Evolutionary conservation across 495 filamentous ascomycete genomes (phyloP).

Genomic region (Bacidia rubella): DNA sequence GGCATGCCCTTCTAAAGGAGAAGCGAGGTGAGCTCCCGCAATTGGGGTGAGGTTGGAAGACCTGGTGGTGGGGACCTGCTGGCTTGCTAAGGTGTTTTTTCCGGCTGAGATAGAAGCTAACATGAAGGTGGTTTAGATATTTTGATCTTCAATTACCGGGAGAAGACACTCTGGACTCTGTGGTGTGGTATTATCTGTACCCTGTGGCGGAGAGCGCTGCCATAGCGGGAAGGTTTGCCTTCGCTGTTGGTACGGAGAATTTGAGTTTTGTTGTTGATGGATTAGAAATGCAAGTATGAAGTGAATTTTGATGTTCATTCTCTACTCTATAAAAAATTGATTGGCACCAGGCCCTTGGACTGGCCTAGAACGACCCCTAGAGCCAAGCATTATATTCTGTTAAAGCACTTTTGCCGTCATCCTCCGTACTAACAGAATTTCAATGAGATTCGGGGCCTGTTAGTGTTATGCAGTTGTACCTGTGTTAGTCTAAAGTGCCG

Average conservation of each 20-base stretch:
- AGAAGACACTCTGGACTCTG: neutral
- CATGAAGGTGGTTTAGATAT: neutral
- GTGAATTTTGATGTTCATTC: no score
- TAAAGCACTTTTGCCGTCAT: no score
- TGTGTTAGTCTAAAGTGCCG: no score
- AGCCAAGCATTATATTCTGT: no score
- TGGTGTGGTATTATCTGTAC: neutral
- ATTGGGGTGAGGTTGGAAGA: neutral
- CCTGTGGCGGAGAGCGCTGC: neutral
- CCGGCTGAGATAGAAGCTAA: no score
- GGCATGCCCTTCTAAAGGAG: neutral
- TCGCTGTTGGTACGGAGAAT: neutral
- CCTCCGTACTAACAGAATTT: no score
- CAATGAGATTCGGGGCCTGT: no score
- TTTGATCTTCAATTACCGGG: neutral
- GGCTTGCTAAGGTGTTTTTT: neutral
- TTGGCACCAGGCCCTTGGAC: no score
- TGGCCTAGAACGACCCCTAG: no score
- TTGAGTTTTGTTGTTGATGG: neutral
- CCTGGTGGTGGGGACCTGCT: neutral
- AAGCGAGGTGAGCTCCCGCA: neutral
- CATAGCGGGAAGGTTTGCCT: neutral
- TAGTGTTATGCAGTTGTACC: no score
- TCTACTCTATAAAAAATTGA: no score
- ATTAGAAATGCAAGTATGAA: neutral